phyloP scores from a whole-genome alignment of 306 rosid genomes.

The Albizia julibrissin region DNA sequence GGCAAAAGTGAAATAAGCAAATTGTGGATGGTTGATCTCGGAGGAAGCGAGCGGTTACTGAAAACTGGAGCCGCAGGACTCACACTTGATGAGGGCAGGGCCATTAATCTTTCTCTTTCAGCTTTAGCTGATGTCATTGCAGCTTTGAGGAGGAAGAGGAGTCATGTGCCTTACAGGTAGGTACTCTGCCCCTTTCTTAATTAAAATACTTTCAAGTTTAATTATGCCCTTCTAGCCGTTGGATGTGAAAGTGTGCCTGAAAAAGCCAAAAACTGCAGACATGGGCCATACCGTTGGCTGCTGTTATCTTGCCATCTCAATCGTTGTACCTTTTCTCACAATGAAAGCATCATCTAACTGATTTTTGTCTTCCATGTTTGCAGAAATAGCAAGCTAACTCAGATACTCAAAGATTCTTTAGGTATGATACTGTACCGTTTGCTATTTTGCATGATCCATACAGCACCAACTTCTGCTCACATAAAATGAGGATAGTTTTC shows the following conservation, averaged over 20 bases:
- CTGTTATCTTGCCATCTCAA: conserved; percentile 19
- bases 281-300: conserved; percentile 10
- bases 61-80: conserved; percentile 94
- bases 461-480: conserved; percentile 1
- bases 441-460: conserved; percentile 21
- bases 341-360: conserved; percentile 35
- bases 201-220: conserved; percentile 24
- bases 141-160: conserved; percentile 83
- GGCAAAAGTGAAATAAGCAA: conserved; percentile 68
- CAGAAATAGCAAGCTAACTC: conserved; percentile 99
- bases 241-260: conserved; percentile 16
- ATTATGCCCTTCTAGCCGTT: conserved; percentile 15
- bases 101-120: conserved; percentile 96
- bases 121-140: conserved; percentile 95
- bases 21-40: conserved; percentile 98
- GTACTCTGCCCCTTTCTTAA: conserved; percentile 23
- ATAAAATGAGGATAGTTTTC: neutral
- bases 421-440: conserved; percentile 55
- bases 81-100: conserved; percentile 92
- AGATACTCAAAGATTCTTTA: conserved; percentile 87
- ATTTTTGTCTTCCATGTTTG: conserved; percentile 40
- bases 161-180: conserved; percentile 95
- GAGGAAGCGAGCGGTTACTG: conserved; percentile 89
- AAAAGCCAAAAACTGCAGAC: conserved; percentile 23
- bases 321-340: conserved; percentile 36